Conservation (phyloP, 306 rosid genomes). For the Cyclanthera cordifolia region DNA sequence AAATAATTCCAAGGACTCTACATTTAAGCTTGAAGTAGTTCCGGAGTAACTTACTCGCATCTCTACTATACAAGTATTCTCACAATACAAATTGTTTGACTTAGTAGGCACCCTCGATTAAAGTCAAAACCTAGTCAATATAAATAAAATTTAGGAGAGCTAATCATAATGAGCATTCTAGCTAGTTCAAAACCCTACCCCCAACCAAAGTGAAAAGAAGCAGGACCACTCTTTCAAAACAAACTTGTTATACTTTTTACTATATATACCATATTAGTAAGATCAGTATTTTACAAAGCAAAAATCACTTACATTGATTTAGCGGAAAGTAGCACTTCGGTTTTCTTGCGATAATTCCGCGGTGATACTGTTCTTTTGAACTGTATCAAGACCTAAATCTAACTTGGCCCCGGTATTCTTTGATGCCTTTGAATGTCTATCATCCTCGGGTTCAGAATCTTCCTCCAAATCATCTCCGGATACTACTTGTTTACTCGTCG, state of each 20-base stretch:
- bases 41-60: too few species aligned
- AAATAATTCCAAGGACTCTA: too few species aligned
- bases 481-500: slow-evolving; percentile 28
- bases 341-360: slow-evolving; percentile 36
- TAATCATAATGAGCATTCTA: too few species aligned
- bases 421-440: slow-evolving; percentile 16
- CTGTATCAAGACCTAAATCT: slow-evolving; percentile 9
- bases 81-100: too few species aligned
- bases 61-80: too few species aligned
- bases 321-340: slow-evolving; percentile 41
- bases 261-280: neutral
- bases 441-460: slow-evolving; percentile 15
- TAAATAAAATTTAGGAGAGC: neutral
- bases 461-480: slow-evolving; percentile 32
- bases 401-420: slow-evolving; percentile 27
- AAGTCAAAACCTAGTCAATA: too few species aligned
- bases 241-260: neutral
- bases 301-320: slow-evolving; percentile 14
- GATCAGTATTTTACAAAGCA: slow-evolving; percentile 11
- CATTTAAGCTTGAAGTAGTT: too few species aligned
- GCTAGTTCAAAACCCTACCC: neutral
- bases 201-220: neutral
- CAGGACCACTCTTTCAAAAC: neutral
- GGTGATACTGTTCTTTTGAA: slow-evolving; percentile 17
- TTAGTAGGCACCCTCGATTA: too few species aligned